These are phyloP conservation scores for Trichophyton verrucosum DNA, from an alignment of 2,329 filamentous ascomycete species.

Conservation along the genomic window DNA sequence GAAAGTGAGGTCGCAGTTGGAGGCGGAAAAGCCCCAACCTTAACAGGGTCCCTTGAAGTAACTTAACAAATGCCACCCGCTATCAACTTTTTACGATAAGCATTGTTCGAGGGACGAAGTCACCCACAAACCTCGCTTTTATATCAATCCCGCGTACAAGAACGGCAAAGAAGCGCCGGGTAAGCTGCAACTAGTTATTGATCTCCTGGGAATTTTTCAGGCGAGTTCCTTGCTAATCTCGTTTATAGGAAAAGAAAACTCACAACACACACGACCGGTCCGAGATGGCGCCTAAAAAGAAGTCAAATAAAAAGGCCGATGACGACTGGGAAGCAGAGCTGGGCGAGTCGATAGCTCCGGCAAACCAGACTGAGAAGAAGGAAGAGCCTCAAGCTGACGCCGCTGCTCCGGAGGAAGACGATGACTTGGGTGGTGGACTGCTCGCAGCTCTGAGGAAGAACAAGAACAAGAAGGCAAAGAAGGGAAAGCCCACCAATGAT, in stretches of 20 bases:
- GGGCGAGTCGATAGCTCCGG: conserved; percentile 54
- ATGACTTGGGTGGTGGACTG: conserved; percentile 50
- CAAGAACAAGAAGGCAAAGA: conserved; percentile 81
- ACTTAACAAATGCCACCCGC: background rate
- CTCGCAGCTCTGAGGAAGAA: conserved; percentile 73
- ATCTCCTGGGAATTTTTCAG: background rate
- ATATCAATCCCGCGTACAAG: background rate
- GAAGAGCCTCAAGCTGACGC: background rate
- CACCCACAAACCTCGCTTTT: conserved; percentile 1
- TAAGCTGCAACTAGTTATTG: background rate
- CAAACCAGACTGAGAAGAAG: conserved; percentile 8
- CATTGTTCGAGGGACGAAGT: background rate
- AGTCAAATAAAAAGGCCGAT: conserved; percentile 69
- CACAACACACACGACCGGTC: background rate
- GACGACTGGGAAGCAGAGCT: conserved; percentile 94
- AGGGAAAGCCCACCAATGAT: conserved; percentile 65
- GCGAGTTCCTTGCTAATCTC: background rate
- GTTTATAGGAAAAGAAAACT: background rate
- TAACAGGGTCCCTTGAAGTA: background rate
- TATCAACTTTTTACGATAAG: background rate
- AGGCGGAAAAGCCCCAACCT: background rate
- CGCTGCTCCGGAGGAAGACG: conserved; percentile 28
- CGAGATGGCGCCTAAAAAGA: conserved; percentile 84
- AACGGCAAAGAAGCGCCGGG: conserved; percentile 1
- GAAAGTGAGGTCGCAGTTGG: background rate